Percentiles rank a stretch among this genome's conserved stretches.
These are phyloP conservation scores for Lolium perenne DNA, from an alignment of 176 grass and related monocot genomes.

Conservation along the genomic window DNA sequence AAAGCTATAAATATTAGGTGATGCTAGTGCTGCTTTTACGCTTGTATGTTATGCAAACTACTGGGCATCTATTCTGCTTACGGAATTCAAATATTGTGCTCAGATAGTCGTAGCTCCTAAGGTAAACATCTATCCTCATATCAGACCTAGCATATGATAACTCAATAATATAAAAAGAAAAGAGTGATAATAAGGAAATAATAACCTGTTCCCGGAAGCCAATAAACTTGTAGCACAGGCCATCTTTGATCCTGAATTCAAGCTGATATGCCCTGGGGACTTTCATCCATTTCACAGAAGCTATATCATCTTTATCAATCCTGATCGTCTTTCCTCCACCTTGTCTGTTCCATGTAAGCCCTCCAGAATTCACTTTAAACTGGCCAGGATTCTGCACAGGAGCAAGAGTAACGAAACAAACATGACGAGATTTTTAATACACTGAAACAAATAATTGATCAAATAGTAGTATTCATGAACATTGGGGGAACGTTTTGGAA, in stretches of 20 bases:
- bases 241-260: constrained; percentile 74
- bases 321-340: constrained; percentile 84
- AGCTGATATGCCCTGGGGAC: constrained; percentile 79
- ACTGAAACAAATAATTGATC: constrained; percentile 1
- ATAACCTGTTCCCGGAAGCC: constrained; percentile 82
- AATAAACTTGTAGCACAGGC: constrained; percentile 82
- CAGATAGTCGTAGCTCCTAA: not conserved
- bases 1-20: constrained; percentile 3
- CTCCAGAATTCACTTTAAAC: constrained; percentile 81
- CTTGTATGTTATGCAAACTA: constrained; percentile 7
- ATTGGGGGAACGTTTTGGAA: not conserved
- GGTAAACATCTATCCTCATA: not conserved
- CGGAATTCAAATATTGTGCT: not conserved
- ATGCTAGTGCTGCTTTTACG: not conserved
- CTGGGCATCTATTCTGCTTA: not conserved
- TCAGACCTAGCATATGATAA: not conserved
- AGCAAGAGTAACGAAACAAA: constrained; percentile 21
- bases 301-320: constrained; percentile 79
- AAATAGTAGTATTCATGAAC: not conserved
- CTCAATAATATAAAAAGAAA: constrained; percentile 8
- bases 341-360: constrained; percentile 82
- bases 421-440: constrained; percentile 13
- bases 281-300: constrained; percentile 79
- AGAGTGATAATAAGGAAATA: not conserved
- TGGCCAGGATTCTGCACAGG: constrained; percentile 72